A percentile compares a stretch with the other conserved stretches of the same genome.
These are phyloP conservation scores for Balakata baccata DNA, from an alignment of 345 rosid species.

Conservation along the genomic window DNA sequence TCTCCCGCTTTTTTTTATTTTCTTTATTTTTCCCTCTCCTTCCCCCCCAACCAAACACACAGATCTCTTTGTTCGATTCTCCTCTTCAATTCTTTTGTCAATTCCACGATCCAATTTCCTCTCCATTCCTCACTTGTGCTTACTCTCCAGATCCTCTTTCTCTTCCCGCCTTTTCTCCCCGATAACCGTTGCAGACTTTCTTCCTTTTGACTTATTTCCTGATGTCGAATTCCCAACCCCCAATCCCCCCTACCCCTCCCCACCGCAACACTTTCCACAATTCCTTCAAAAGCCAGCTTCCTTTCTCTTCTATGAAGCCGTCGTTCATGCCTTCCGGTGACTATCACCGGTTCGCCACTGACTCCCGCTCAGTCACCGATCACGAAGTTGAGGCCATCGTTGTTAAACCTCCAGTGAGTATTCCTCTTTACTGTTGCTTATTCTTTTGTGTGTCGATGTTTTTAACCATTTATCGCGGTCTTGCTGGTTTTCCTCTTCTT, in stretches of 20 bases:
- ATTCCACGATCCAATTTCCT: conserved; percentile 11
- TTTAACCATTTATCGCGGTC: not conserved
- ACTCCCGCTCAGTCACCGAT: conserved; percentile 38
- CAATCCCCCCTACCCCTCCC: conserved; percentile 33
- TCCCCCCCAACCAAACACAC: conserved; percentile 22
- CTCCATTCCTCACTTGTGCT: conserved; percentile 11
- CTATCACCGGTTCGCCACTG: conserved; percentile 62
- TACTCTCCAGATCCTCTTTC: conserved; percentile 2
- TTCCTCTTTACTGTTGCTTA: not conserved
- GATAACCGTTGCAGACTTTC: conserved; percentile 16
- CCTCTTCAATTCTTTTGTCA: conserved; percentile 9
- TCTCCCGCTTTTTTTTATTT: conserved; percentile 46
- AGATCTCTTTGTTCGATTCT: conserved; percentile 22
- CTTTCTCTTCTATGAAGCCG: conserved; percentile 64
- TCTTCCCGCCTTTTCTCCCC: not conserved
- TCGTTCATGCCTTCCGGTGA: conserved; percentile 62
- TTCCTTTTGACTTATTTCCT: not conserved
- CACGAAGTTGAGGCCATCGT: conserved; percentile 55
- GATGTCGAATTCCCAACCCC: conserved; percentile 52
- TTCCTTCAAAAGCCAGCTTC: conserved; percentile 47
- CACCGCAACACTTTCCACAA: conserved; percentile 10
- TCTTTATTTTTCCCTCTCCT: not conserved
- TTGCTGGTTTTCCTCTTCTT: conserved; percentile 1
- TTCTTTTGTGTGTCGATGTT: not conserved
- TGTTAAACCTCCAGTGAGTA: conserved; percentile 64